Base-by-base conservation (phyloP, 371 early-diverging fungal species). In the Apophysomyces sp. region DNA sequence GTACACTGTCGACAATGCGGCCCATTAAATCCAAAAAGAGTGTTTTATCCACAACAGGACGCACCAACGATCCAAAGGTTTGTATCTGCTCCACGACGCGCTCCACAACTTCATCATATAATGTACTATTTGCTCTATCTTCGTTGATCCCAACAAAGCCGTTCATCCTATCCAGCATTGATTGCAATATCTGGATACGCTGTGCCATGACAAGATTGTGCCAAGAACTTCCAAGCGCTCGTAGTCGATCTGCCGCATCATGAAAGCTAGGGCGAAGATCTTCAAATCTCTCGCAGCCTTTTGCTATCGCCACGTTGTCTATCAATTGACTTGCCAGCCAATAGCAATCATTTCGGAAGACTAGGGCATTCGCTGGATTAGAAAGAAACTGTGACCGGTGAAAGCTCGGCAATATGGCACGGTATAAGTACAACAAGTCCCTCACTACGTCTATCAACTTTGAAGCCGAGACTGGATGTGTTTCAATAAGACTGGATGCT, bases 331-430 rank as follows among this genome's bases (percentile, higher is more conserved):
- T 41, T 68, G 89, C 82, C 8, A 90, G 67, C 71, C 84, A 90
- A 66, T 83, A 74, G 58, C 92, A 92, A 61, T 92, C 92, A 36
- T 90, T 92, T 53, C 84, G 72, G 58, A 90, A 89, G 11, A 89
- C 69, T 55, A 90, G 79, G 0, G 85, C 68, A 24, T 82, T 61
- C 4, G 86, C 83, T 15, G 89, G 86, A n/a, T 80, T 65, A 5
- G 69, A 56, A 7, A 76, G 40, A 29, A 76, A 69, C 7, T 66
- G 68, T 0, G 59, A 49, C 18, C 77, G 73, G 56, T 83, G 76
- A 57, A 73, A 74, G 13, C 71, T 67, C 1, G 87, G 86, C 74
- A 82, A 77, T 7, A 83, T 64, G n/a, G 81, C 79, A 21, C 80
- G 77, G 56, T 75, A 83, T 55, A 87, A 67, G 32, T 83, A 84